Evolutionary conservation across 2,329 filamentous ascomycete genomes (phyloP).

Genomic region (Talaromyces sp.): DNA sequence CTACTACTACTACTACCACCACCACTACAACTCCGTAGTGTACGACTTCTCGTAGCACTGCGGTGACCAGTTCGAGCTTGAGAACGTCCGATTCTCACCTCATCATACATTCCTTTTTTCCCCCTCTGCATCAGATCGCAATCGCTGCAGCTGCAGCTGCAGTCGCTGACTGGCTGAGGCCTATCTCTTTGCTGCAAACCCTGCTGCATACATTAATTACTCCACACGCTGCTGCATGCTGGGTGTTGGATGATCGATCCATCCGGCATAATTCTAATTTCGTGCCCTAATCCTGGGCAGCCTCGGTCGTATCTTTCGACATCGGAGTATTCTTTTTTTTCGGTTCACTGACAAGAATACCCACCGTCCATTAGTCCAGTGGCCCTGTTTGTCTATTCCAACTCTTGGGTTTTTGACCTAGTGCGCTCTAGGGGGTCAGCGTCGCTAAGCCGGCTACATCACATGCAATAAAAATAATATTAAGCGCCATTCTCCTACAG

Average conservation of each 20-base stretch:
- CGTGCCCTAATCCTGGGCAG: not conserved
- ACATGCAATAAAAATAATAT: not conserved
- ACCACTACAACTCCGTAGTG: no score
- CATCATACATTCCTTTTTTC: not conserved
- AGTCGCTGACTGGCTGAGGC: not conserved
- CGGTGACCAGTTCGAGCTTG: no score
- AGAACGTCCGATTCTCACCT: not conserved
- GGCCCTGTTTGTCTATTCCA: no score
- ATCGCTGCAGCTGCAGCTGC: not conserved
- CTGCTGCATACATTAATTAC: no score
- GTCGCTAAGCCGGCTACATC: no score
- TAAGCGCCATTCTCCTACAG: not conserved
- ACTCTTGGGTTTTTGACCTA: not conserved
- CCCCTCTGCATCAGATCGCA: not conserved
- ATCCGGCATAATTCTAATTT: not conserved
- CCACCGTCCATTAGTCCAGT: no score
- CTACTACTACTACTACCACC: no score
- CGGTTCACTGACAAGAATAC: no score
- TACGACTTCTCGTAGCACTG: no score
- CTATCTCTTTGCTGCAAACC: not conserved
- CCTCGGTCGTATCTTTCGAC: not conserved
- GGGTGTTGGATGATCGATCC: not conserved
- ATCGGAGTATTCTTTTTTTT: no score
- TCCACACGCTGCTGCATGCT: not conserved
- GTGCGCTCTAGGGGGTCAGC: no score